Evolutionary conservation across 352 stramenopile species (phyloP).

Genomic region (Salisapilia sapeloensis): DNA sequence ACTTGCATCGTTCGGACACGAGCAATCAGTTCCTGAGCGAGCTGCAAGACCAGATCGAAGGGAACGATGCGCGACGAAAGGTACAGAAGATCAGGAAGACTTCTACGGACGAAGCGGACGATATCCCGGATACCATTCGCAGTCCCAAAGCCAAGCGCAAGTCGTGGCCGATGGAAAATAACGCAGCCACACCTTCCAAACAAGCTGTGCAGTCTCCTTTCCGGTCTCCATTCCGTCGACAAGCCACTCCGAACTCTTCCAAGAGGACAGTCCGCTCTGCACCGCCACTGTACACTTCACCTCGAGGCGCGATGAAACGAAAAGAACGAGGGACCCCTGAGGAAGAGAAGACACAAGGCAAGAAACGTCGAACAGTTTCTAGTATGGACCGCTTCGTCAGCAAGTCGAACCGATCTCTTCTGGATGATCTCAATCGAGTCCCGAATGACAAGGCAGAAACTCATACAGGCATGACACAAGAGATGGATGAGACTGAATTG

Average conservation of each 20-base stretch:
- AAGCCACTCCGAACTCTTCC: conserved; percentile 15
- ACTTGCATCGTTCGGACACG: conserved; percentile 11
- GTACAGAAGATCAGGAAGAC: conserved; percentile 25
- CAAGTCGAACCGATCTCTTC: too few relatives aligned
- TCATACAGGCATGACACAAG: too few relatives aligned
- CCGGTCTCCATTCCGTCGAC: conserved; percentile 64
- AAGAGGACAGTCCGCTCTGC: not conserved
- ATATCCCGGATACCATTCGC: too few relatives aligned
- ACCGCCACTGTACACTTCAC: not conserved
- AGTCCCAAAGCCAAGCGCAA: too few relatives aligned
- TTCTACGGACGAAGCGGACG: too few relatives aligned
- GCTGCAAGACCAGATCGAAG: conserved; percentile 48
- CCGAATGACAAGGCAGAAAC: too few relatives aligned
- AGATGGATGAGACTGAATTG: too few relatives aligned
- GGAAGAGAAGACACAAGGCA: not conserved
- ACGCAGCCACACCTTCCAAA: conserved; percentile 17
- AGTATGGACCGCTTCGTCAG: too few relatives aligned
- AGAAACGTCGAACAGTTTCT: too few relatives aligned
- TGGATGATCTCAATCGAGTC: too few relatives aligned
- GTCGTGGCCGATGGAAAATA: conserved; percentile 20
- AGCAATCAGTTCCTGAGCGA: conserved; percentile 44
- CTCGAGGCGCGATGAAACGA: too few relatives aligned
- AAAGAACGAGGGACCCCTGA: conserved; percentile 1
- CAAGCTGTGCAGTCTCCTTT: conserved; percentile 38
- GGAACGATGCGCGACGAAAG: too few relatives aligned